A percentile compares a stretch with the other conserved stretches of the same genome.
Evolutionary conservation across 345 rosid species (phyloP).

Genomic region (Combretum micranthum): DNA sequence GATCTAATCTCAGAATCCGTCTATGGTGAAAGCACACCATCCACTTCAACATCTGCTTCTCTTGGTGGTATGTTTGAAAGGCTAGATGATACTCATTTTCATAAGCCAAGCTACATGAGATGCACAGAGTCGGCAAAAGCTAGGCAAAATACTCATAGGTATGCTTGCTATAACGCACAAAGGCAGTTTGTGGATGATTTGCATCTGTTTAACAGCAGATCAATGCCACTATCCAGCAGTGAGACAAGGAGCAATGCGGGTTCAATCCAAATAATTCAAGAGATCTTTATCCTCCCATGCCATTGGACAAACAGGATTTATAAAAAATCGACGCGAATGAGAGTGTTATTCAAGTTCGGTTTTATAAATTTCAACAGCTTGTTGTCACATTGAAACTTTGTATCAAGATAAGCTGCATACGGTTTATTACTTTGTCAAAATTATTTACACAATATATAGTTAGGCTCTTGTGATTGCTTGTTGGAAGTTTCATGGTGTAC

Average conservation of each 20-base stretch:
- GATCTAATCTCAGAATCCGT: slow-evolving; percentile 53
- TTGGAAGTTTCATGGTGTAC: too few relatives aligned
- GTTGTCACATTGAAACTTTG: too few relatives aligned
- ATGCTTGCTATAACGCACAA: slow-evolving; percentile 21
- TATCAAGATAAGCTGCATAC: too few relatives aligned
- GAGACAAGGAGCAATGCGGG: slow-evolving; percentile 44
- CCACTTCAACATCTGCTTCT: slow-evolving; percentile 56
- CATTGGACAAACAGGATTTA: slow-evolving; percentile 21
- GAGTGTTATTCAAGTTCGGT: too few relatives aligned
- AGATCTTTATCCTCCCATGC: slow-evolving; percentile 53
- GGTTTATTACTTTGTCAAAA: too few relatives aligned
- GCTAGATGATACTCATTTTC: slow-evolving; percentile 35
- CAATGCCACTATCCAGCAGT: slow-evolving; percentile 28
- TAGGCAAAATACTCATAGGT: slow-evolving; percentile 46
- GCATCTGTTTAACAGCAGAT: slow-evolving; percentile 31
- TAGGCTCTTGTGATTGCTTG: too few relatives aligned
- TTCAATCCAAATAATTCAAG: slow-evolving; percentile 31
- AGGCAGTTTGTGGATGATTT: slow-evolving; percentile 22
- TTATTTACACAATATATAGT: too few relatives aligned
- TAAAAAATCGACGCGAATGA: background rate
- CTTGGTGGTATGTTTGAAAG: slow-evolving; percentile 28
- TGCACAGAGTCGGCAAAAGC: slow-evolving; percentile 69
- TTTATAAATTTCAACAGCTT: too few relatives aligned
- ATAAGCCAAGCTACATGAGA: slow-evolving; percentile 75
- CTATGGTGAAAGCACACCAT: slow-evolving; percentile 38